phyloP scores from a whole-genome alignment of 345 rosid species.

The Brassica nigra region DNA sequence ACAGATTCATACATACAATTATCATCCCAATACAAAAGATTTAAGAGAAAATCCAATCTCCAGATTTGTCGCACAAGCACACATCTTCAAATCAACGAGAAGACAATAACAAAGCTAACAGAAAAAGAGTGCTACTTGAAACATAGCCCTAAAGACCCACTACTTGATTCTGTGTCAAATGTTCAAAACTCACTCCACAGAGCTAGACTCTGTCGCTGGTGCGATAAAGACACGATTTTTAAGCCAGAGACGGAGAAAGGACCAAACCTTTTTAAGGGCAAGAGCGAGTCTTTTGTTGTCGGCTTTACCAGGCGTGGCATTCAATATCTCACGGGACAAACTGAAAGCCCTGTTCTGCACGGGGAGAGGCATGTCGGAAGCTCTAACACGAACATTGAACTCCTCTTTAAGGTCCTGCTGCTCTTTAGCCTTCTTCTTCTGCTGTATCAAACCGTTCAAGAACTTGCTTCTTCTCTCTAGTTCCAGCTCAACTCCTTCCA shows the following conservation, averaged over 20 bases:
- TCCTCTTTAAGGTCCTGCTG: conserved; percentile 57
- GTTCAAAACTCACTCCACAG: not conserved
- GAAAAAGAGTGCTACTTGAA: not conserved
- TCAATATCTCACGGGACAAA: conserved; percentile 78
- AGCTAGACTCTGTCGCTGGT: not conserved
- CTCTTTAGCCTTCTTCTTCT: conserved; percentile 81
- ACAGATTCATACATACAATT: not conserved
- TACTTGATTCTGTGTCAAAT: not conserved
- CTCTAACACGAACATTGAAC: conserved; percentile 75
- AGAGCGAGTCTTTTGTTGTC: conserved; percentile 93
- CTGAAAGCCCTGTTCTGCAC: conserved; percentile 71
- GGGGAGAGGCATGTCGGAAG: conserved; percentile 78
- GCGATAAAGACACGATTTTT: not conserved
- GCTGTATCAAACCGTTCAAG: conserved; percentile 83
- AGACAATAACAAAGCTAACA: not conserved
- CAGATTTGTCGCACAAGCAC: conserved; percentile 9
- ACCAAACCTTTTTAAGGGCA: conserved; percentile 82
- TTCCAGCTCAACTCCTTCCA: conserved; percentile 88
- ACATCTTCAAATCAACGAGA: conserved; percentile 17
- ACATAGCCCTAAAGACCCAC: conserved; percentile 12
- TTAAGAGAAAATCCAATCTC: not conserved
- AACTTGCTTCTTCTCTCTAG: conserved; percentile 92
- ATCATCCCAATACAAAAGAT: not conserved
- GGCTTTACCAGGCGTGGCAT: conserved; percentile 72
- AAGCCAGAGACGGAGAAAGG: conserved; percentile 1